Evolutionary conservation across 106 monocot species (phyloP), one percentile per base, ranked within the genome.

Genomic region (Platanthera zijinensis): DNA sequence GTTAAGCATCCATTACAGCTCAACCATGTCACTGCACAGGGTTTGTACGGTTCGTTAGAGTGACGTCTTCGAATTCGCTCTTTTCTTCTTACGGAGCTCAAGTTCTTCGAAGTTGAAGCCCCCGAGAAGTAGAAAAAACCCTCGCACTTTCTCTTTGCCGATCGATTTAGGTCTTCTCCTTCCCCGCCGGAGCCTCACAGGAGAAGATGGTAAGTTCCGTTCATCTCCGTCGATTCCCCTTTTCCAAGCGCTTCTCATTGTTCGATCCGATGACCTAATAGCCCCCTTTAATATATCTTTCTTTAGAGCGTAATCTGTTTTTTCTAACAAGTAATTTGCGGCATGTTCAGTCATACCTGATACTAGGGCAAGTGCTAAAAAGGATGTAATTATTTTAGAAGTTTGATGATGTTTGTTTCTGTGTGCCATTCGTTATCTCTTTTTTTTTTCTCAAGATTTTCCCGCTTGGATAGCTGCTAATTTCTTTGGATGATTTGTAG

Each of bases 401-500:
- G 30, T 30, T 66, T 66, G 28, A 15, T 30, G 64, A 64, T 30
- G 64, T 25, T 10, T 28, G 25, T 66, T 30, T 30, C 28, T 66
- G 25, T 0, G 22, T 10, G 66, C 5, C 66, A 10, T 8, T 39
- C 39, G 39, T 3, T 39, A 39, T 39, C 39, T 3, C n/a, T n/a
- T 97, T 59, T 66, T 66, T 3, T 66, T 66, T 10, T 30, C 11
- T 66, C 28, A 39, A 39, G 39, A 3, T 39, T 39, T 39, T 39
- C 1, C 39, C 39, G 39, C 1, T 39, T 25, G 3, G 6, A 30
- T 66, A 5, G 25, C 12, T 30, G 28, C 32, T 66, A 66, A 66
- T 66, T 70, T 12, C n/a, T 70, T 39, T 39, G 39, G 48, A 9
- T 70, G 48, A 72, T n/a, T 53, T 77, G 83, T 85, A 88, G 88